These are phyloP conservation scores for Alternaria novae-zelandiae DNA, from an alignment of 2,329 filamentous ascomycete genomes.

Conservation along the genomic window DNA sequence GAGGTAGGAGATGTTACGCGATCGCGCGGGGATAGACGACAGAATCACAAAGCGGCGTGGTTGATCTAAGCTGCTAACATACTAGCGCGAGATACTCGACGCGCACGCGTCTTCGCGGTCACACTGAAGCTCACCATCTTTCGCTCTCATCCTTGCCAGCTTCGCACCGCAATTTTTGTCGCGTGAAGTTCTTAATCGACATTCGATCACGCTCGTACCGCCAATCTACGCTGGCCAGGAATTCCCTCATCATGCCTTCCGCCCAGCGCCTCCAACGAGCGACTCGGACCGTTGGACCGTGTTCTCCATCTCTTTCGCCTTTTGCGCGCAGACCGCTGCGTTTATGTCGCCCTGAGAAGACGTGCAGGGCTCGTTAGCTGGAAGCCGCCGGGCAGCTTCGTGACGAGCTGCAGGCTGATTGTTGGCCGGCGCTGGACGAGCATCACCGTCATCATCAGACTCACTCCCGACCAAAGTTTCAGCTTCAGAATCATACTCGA, in stretches of 20 bases:
- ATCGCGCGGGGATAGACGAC: background rate
- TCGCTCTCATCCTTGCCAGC: background rate
- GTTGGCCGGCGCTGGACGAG: background rate
- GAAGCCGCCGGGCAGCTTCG: background rate
- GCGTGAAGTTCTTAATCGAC: background rate
- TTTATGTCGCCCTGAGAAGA: background rate
- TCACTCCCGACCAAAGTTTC: slow-evolving; percentile 5
- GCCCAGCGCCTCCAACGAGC: background rate
- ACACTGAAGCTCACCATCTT: background rate
- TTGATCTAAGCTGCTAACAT: background rate
- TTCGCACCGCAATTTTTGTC: background rate
- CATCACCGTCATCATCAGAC: slow-evolving; percentile 5
- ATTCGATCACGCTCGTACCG: background rate
- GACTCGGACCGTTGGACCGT: background rate
- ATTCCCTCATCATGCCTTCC: background rate
- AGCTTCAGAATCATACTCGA: slow-evolving; percentile 8
- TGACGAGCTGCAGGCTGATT: slow-evolving; percentile 2
- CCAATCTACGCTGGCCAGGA: background rate
- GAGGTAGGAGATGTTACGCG: background rate
- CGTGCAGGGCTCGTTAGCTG: background rate
- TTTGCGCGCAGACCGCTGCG: background rate
- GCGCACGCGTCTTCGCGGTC: background rate
- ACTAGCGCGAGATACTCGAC: background rate
- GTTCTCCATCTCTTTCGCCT: background rate
- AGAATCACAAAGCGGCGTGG: background rate